A percentile compares a stretch with the other conserved stretches of the same genome.
phyloP scores from a whole-genome alignment of 2,329 filamentous ascomycete species.

The Aspergillaceae sp. region DNA sequence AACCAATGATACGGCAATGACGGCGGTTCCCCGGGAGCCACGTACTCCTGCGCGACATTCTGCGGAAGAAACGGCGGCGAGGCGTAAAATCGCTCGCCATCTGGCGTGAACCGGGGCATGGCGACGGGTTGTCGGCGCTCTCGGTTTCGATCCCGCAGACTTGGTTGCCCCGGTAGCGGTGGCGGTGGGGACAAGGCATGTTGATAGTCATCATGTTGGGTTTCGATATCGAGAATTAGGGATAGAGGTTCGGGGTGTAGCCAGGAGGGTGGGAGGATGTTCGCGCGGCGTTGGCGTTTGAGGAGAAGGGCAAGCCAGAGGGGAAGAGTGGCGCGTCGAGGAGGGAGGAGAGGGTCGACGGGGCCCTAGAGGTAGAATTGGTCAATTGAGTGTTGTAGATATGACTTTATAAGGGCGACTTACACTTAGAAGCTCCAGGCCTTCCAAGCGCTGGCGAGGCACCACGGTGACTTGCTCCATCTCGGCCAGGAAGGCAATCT shows the following conservation, averaged over 20 bases:
- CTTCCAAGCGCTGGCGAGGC: constrained; percentile 80
- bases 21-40: constrained; percentile 27
- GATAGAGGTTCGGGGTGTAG: constrained; percentile 67
- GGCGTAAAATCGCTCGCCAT: constrained; percentile 31
- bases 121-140: constrained; percentile 12
- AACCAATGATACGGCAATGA: constrained; percentile 88
- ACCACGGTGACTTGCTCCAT: constrained; percentile 94
- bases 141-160: constrained; percentile 15
- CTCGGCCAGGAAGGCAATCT: constrained; percentile 91
- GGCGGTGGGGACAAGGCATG: constrained; percentile 71
- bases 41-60: constrained; percentile 60
- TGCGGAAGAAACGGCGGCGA: constrained; percentile 72
- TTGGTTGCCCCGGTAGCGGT: constrained; percentile 47
- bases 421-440: constrained; percentile 76
- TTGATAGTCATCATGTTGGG: constrained; percentile 51
- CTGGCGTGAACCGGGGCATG: constrained; percentile 27
- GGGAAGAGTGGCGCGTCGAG: constrained; percentile 68
- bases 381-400: background rate
- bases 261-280: constrained; percentile 88
- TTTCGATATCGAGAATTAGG: constrained; percentile 73
- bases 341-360: constrained; percentile 68
- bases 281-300: constrained; percentile 87
- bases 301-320: constrained; percentile 93
- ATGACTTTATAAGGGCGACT: constrained; percentile 29
- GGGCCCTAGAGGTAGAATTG: constrained; percentile 53